These are phyloP conservation scores for Akanthomyces lecanii DNA, from an alignment of 2,329 filamentous ascomycete genomes.

Conservation along the genomic window DNA sequence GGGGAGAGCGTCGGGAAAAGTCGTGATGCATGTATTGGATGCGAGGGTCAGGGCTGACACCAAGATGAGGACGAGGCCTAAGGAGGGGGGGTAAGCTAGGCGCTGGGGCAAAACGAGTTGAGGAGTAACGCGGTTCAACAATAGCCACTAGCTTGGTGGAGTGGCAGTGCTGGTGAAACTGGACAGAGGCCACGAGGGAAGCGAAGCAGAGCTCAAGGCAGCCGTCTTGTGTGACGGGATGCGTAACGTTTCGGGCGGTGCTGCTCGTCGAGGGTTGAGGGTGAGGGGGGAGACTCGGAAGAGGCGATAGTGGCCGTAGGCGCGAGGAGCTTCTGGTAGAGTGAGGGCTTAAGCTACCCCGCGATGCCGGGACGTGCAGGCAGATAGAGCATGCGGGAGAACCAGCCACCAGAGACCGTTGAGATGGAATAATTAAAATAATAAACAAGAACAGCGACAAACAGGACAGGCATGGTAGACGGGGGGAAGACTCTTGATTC, in stretches of 20 bases:
- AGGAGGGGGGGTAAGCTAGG: not conserved
- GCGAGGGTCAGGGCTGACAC: conserved; percentile 3
- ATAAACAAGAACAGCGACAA: not conserved
- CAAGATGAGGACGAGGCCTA: not conserved
- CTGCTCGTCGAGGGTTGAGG: not conserved
- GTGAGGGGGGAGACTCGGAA: not conserved
- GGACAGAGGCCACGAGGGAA: not conserved
- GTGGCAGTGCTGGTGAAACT: conserved; percentile 14
- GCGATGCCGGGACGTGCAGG: conserved; percentile 4
- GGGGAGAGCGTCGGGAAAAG: not conserved
- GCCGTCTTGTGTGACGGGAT: conserved; percentile 9
- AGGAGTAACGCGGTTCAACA: not conserved
- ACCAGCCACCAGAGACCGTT: not conserved
- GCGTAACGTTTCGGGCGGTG: not conserved
- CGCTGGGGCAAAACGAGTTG: not conserved
- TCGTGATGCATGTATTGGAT: conserved; percentile 10
- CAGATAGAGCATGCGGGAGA: not conserved
- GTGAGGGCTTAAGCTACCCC: conserved; percentile 9
- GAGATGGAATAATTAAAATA: not conserved
- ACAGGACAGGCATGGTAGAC: not conserved
- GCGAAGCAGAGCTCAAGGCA: not conserved
- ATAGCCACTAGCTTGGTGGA: conserved; percentile 12
- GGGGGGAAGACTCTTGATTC: not conserved
- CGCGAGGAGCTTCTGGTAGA: not conserved
- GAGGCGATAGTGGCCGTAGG: not conserved